phyloP scores from a whole-genome alignment of 2,329 filamentous ascomycete genomes.

The Domatiomyces catenatus region DNA sequence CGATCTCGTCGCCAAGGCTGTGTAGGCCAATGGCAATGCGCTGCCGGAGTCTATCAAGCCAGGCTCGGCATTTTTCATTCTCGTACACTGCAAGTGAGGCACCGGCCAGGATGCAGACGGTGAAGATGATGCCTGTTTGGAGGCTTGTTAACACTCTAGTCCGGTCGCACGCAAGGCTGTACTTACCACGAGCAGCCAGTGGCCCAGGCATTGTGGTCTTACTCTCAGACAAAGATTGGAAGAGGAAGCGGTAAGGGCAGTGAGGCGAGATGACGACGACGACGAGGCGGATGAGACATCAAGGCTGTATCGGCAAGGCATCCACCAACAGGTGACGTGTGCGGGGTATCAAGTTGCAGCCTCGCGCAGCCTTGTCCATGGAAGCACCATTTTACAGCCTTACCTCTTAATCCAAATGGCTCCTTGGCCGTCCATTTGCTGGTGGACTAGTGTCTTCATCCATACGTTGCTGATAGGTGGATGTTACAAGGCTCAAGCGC shows the following conservation, averaged over 20 bases:
- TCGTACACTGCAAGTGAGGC: constrained; percentile 49
- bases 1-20: constrained; percentile 44
- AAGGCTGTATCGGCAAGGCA: no score
- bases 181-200: not conserved
- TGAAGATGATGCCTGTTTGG: constrained; percentile 43
- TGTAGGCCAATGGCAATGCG: constrained; percentile 46
- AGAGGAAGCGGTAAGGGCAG: constrained; percentile 14
- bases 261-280: not conserved
- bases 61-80: constrained; percentile 47
- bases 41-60: constrained; percentile 45
- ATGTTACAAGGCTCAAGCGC: no score
- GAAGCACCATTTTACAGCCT: no score
- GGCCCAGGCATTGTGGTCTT: not conserved
- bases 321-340: not conserved
- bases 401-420: no score
- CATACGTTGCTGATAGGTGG: no score
- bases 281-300: not conserved
- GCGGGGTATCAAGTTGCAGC: not conserved
- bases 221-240: not conserved
- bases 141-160: constrained; percentile 14
- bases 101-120: constrained; percentile 45
- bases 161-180: not conserved
- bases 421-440: no score
- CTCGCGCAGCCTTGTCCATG: not conserved
- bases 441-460: no score